Evolutionary conservation across 306 rosid species (phyloP).

Genomic region (Prunus mongolica): DNA sequence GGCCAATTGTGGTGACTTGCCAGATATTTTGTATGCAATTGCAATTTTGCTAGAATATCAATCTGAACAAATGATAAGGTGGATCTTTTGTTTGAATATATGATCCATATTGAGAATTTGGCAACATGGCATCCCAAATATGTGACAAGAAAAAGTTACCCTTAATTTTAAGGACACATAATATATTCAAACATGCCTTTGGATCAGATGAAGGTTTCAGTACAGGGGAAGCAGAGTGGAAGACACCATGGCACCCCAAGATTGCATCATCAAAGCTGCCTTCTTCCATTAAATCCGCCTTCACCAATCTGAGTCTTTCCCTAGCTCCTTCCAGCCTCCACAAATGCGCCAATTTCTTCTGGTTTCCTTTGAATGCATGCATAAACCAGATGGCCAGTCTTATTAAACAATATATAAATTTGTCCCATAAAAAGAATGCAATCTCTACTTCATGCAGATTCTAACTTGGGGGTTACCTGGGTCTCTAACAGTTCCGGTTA

Average conservation of each 20-base stretch:
- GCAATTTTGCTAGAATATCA: neutral
- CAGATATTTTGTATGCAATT: neutral
- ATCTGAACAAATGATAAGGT: neutral
- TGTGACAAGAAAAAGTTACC: neutral
- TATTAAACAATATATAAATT: neutral
- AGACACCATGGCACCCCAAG: constrained; percentile 76
- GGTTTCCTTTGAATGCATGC: constrained; percentile 38
- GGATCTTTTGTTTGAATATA: neutral
- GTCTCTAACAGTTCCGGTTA: constrained; percentile 71
- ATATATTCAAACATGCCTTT: constrained; percentile 35
- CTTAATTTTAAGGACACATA: neutral
- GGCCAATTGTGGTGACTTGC: neutral
- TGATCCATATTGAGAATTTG: neutral
- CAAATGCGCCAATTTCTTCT: constrained; percentile 58
- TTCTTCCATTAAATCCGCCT: constrained; percentile 72
- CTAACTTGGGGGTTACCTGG: constrained; percentile 38
- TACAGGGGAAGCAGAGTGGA: constrained; percentile 92
- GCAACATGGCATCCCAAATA: neutral
- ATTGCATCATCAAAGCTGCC: constrained; percentile 77
- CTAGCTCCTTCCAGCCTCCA: constrained; percentile 80
- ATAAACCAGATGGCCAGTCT: neutral
- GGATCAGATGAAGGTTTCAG: constrained; percentile 56
- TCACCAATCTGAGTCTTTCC: constrained; percentile 64
- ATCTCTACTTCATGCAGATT: neutral
- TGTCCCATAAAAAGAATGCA: neutral